Percentiles rank a stretch among this genome's conserved stretches.
These are phyloP conservation scores for Blastosporella zonata DNA, from an alignment of 1,284 basidiomycete genomes.

Conservation along the genomic window DNA sequence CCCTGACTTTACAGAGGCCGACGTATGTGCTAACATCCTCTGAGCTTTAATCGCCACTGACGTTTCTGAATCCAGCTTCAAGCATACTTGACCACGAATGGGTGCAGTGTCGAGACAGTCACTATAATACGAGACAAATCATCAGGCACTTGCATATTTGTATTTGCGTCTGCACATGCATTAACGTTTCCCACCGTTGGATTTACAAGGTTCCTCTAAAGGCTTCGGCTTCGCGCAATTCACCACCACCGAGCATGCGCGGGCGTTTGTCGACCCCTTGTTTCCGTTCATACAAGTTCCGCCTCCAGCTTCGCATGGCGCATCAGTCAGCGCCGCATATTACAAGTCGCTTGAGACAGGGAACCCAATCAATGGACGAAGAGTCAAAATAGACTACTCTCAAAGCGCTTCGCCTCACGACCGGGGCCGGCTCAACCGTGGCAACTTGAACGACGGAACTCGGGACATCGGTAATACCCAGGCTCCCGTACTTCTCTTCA, in stretches of 20 bases:
- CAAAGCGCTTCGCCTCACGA: constrained; percentile 73
- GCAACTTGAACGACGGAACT: constrained; percentile 84
- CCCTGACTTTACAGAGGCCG: constrained; percentile 84
- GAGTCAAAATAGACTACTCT: constrained; percentile 90
- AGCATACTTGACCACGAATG: constrained; percentile 71
- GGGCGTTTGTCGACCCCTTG: constrained; percentile 82
- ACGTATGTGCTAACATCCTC: constrained; percentile 60
- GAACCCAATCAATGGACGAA: constrained; percentile 63
- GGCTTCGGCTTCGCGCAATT: constrained; percentile 95
- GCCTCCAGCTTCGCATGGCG: constrained; percentile 77
- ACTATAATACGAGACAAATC: constrained; percentile 92
- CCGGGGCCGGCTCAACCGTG: constrained; percentile 53
- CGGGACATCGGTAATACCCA: constrained; percentile 87
- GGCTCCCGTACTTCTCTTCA: constrained; percentile 79
- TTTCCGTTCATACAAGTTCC: constrained; percentile 85
- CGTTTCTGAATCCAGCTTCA: constrained; percentile 59
- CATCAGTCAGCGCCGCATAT: constrained; percentile 64
- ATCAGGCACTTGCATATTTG: constrained; percentile 88
- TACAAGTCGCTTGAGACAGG: constrained; percentile 69
- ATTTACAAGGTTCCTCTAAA: constrained; percentile 82
- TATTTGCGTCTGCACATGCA: constrained; percentile 63
- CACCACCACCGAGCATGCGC: constrained; percentile 75
- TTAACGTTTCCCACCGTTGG: constrained; percentile 64
- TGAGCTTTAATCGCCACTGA: constrained; percentile 34
- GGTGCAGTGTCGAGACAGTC: constrained; percentile 76